Evolutionary conservation across 2,329 filamentous ascomycete genomes (phyloP).

Genomic region (Cladosporium halotolerans): DNA sequence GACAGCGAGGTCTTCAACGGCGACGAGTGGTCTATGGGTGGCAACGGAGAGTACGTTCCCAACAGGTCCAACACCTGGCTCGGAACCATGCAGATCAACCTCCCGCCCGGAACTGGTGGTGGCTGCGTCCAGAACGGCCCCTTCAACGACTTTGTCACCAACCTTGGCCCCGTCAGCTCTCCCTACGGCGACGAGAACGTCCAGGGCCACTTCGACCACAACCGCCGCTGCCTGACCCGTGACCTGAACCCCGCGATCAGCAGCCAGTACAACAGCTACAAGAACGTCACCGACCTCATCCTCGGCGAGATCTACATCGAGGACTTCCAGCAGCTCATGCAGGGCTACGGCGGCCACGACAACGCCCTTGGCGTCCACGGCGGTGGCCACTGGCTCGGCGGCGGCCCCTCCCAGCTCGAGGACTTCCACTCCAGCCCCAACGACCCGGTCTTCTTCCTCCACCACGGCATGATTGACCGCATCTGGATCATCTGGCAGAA

Average conservation of each 20-base stretch:
- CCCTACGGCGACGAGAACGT: slow-evolving; percentile 16
- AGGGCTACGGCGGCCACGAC: slow-evolving; percentile 23
- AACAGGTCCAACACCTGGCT: slow-evolving; percentile 21
- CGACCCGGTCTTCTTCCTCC: slow-evolving; percentile 42
- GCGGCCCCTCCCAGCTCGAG: slow-evolving; percentile 23
- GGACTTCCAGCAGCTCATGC: slow-evolving; percentile 13
- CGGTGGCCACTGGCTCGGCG: slow-evolving; percentile 43
- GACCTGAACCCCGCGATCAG: slow-evolving; percentile 28
- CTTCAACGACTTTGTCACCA: slow-evolving; percentile 37
- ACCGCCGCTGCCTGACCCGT: slow-evolving; percentile 20
- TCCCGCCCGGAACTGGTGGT: slow-evolving; percentile 47
- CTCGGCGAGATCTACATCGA: slow-evolving; percentile 13
- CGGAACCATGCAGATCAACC: slow-evolving; percentile 45
- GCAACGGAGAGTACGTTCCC: slow-evolving; percentile 18
- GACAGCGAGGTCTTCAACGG: slow-evolving; percentile 50
- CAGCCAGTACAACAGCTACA: slow-evolving; percentile 14
- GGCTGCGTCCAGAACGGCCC: slow-evolving; percentile 47
- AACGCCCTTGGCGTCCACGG: slow-evolving; percentile 33
- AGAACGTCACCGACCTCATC: slow-evolving; percentile 18
- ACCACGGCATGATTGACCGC: slow-evolving; percentile 42
- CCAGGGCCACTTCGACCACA: slow-evolving; percentile 13
- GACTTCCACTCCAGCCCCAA: slow-evolving; percentile 32
- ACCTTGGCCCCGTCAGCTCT: slow-evolving; percentile 15
- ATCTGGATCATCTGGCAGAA: slow-evolving; percentile 45
- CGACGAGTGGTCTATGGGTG: slow-evolving; percentile 35